phyloP scores from a whole-genome alignment of 2,329 filamentous ascomycete genomes.

The Balansia obtecta region DNA sequence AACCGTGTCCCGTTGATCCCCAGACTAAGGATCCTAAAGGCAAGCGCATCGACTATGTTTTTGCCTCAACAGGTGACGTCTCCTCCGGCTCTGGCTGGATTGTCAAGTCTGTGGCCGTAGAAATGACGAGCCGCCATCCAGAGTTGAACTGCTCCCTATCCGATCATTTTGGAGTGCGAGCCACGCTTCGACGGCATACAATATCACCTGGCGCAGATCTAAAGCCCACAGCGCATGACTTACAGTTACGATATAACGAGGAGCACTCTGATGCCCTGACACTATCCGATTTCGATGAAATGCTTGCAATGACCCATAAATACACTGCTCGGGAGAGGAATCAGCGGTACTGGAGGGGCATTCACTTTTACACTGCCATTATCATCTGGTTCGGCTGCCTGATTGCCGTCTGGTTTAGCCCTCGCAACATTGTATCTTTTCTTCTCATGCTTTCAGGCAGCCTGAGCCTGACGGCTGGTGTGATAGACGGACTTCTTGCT shows the following conservation, averaged over 20 bases:
- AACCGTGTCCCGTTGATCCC: conserved; percentile 44
- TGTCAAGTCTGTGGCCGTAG: conserved; percentile 58
- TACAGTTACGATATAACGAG: conserved; percentile 19
- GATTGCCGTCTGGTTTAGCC: conserved; percentile 77
- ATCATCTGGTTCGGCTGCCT: conserved; percentile 60
- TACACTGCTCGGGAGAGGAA: conserved; percentile 60
- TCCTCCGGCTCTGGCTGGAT: conserved; percentile 42
- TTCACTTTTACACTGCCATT: conserved; percentile 61
- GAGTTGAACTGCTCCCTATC: conserved; percentile 74
- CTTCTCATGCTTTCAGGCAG: conserved; percentile 68
- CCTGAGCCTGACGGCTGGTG: conserved; percentile 62
- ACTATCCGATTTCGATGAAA: conserved; percentile 41
- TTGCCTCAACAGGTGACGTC: conserved; percentile 48
- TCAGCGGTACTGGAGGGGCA: conserved; percentile 59
- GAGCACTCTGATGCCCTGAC: conserved; percentile 11
- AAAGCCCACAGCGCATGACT: conserved; percentile 15
- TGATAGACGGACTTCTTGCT: conserved; percentile 75
- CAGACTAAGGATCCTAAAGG: conserved; percentile 57
- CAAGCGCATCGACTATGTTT: conserved; percentile 93
- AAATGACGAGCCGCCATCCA: conserved; percentile 73
- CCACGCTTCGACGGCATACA: conserved; percentile 49
- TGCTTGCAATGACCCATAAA: conserved; percentile 54
- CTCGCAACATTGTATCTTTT: conserved; percentile 64
- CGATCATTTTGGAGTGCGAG: conserved; percentile 87
- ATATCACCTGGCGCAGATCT: conserved; percentile 12